phyloP scores from a whole-genome alignment of 1,284 basidiomycete genomes.

The Hymenochaete sp. region DNA sequence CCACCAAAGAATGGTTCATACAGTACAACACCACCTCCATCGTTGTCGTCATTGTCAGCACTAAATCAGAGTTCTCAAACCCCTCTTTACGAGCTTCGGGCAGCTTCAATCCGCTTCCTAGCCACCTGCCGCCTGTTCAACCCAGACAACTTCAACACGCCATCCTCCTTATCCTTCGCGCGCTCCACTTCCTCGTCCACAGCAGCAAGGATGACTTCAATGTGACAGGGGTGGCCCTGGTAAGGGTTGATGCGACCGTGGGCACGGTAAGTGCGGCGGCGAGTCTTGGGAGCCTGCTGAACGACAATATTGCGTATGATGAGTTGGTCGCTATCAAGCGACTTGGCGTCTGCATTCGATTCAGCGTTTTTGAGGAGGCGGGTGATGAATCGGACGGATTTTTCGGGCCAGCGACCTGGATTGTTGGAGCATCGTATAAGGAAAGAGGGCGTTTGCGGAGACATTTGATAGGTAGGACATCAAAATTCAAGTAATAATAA shows the following conservation, averaged over 20 bases:
- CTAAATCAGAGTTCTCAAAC: no score
- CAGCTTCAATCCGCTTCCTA: constrained; percentile 75
- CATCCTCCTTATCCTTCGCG: constrained; percentile 71
- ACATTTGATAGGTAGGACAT: not conserved
- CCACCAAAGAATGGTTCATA: no score
- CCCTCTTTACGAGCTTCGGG: constrained; percentile 33
- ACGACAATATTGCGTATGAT: constrained; percentile 96
- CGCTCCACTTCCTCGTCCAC: constrained; percentile 80
- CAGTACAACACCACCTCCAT: no score
- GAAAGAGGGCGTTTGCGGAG: not conserved
- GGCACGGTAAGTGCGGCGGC: constrained; percentile 98
- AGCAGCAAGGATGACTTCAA: constrained; percentile 86
- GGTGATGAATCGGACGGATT: constrained; percentile 94
- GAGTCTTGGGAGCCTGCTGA: constrained; percentile 99
- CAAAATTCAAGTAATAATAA: not conserved
- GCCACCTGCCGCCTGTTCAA: constrained; percentile 78
- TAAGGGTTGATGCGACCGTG: constrained; percentile 92
- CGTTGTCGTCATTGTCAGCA: no score
- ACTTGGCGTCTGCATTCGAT: constrained; percentile 98
- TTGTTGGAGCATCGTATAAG: not conserved
- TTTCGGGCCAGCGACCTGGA: constrained; percentile 98
- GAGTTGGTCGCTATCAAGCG: constrained; percentile 87
- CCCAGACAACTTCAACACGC: constrained; percentile 42
- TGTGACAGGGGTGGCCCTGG: constrained; percentile 90
- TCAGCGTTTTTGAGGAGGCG: constrained; percentile 98